Percentiles rank a stretch among this genome's conserved stretches.
phyloP scores from a whole-genome alignment of 441 rosid species.

The Manihot esculenta region DNA sequence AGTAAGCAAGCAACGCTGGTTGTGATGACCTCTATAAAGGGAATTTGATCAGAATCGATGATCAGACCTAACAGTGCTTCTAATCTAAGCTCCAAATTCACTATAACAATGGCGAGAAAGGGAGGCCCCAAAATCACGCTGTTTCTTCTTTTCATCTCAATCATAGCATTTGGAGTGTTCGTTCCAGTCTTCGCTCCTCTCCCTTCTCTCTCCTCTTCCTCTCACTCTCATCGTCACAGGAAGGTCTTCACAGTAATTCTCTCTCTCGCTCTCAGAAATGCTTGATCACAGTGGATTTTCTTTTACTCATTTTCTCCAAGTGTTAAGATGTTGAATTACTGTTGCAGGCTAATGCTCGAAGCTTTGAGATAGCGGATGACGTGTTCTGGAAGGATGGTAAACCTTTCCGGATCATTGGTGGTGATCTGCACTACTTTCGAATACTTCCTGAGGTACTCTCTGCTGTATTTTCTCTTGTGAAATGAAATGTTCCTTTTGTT shows the following conservation, averaged over 20 bases:
- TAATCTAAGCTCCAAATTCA: background rate
- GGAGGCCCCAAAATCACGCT: constrained; percentile 29
- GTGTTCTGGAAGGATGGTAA: constrained; percentile 78
- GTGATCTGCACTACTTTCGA: constrained; percentile 95
- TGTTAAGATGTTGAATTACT: background rate
- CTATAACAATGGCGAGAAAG: constrained; percentile 34
- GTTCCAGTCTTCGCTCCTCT: constrained; percentile 66
- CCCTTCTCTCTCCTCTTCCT: constrained; percentile 45
- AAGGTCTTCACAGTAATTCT: constrained; percentile 32
- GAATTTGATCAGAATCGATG: background rate
- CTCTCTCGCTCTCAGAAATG: background rate
- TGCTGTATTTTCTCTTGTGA: no score
- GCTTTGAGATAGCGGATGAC: constrained; percentile 68
- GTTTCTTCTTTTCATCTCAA: constrained; percentile 36
- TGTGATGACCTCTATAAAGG: no score
- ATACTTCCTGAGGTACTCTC: constrained; percentile 69
- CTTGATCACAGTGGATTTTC: background rate
- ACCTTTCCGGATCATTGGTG: constrained; percentile 79
- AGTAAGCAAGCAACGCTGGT: no score
- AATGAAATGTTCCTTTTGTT: background rate
- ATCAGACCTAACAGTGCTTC: constrained; percentile 3
- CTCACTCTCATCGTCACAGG: constrained; percentile 16
- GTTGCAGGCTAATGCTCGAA: constrained; percentile 31
- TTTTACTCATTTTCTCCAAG: background rate
- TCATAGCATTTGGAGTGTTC: constrained; percentile 38